Evolutionary conservation across 2,329 filamentous ascomycete genomes (phyloP).

Genomic region (Aspergillus udagawae): DNA sequence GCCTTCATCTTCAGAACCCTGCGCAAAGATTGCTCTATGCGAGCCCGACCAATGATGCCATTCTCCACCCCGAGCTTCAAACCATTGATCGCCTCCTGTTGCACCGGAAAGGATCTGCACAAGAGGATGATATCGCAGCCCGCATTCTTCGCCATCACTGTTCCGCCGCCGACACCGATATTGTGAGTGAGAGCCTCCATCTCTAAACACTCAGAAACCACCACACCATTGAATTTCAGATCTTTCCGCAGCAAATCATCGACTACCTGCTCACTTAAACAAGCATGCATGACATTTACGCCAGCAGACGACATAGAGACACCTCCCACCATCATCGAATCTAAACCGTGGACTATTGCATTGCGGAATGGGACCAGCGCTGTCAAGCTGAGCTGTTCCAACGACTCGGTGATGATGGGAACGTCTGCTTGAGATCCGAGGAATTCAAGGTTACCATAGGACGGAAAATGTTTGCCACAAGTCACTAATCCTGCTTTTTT

Average conservation of each 20-base stretch:
- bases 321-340: slow-evolving; percentile 93
- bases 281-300: slow-evolving; percentile 94
- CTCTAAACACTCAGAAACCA: slow-evolving; percentile 90
- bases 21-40: slow-evolving; percentile 74
- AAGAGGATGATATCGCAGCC: slow-evolving; percentile 89
- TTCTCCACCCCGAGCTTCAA: slow-evolving; percentile 87
- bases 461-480: slow-evolving; percentile 94
- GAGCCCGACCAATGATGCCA: slow-evolving; percentile 75
- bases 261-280: slow-evolving; percentile 86
- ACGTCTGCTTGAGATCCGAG: slow-evolving; percentile 87
- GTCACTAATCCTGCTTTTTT: slow-evolving; percentile 85
- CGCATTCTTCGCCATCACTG: slow-evolving; percentile 95
- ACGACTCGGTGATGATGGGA: slow-evolving; percentile 89
- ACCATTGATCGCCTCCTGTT: slow-evolving; percentile 87
- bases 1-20: slow-evolving; percentile 78
- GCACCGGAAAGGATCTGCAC: slow-evolving; percentile 80
- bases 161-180: slow-evolving; percentile 93
- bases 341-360: slow-evolving; percentile 78
- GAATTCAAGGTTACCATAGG: slow-evolving; percentile 92
- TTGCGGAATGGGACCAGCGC: slow-evolving; percentile 89
- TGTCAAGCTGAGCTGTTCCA: slow-evolving; percentile 88
- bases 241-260: slow-evolving; percentile 85
- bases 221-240: slow-evolving; percentile 83
- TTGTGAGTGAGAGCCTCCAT: slow-evolving; percentile 96
- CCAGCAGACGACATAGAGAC: slow-evolving; percentile 88